Base-by-base conservation (phyloP, 768 basidiomycete species). In the Cantharellus cinnabarinus region DNA sequence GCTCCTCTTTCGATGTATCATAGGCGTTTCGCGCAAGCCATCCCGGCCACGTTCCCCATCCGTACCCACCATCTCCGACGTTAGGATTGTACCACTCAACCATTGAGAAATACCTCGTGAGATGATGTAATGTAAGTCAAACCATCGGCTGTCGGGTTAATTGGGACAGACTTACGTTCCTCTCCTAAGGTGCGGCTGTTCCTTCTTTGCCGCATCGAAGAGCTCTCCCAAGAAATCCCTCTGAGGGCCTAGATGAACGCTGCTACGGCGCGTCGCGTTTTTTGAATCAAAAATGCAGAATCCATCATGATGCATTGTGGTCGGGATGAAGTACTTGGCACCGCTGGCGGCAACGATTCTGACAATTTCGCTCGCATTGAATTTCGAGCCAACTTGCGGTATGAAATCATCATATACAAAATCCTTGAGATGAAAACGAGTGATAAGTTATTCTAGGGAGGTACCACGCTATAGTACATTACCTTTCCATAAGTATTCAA, bases 271-370 rank as follows among this genome's bases (percentile, higher is more conserved):
- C 0, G 76, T 77, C 3, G 78, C 77, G 57, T 77, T 71, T 55
- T 70, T 71, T 2, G 80, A 76, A 62, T 81, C 77, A 41, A 80
- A 81, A 60, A 80, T 64, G 0, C 70, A 70, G 60, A 75, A 80
- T 0, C 80, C 80, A 58, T 81, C 80, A 59, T 81, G 79, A 58
- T 81, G 79, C 74, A 79, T 81, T 74, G 77, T 63, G 2, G 37
- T 57, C 20, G n/a, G 67, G 29, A 81, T 78, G 61, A 81, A 80
- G 61, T 81, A 81, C 63, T 77, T 79, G 2, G 79, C 80, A 2
- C 80, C 79, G 0, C 78, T 76, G 39, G 71, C 70, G 48, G 74
- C 76, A 56, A 81, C 75, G 4, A 80, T 59, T 63, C 79, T 74
- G 0, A 79, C 64, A 77, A 79, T 81, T 44, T 69, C 71, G 52